phyloP scores from a whole-genome alignment of 1,139 yeast species.

The Pichia sp. region DNA sequence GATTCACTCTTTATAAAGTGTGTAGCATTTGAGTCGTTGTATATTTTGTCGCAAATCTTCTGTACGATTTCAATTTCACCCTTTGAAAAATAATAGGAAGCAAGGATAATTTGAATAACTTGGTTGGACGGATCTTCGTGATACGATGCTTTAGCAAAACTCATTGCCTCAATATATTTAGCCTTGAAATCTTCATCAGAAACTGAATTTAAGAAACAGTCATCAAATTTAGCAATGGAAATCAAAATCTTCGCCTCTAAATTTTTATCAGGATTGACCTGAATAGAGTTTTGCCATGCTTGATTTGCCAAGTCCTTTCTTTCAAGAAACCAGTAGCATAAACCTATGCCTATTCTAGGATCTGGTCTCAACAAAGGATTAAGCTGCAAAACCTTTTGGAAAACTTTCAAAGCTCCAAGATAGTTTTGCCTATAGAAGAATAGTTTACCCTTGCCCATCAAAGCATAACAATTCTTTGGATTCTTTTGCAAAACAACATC shows the following conservation, averaged over 20 bases:
- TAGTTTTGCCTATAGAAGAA: constrained; percentile 70
- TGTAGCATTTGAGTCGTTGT: constrained; percentile 38
- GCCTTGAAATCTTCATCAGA: constrained; percentile 56
- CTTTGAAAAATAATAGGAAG: constrained; percentile 35
- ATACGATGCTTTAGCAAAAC: constrained; percentile 33
- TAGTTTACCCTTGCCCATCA: constrained; percentile 81
- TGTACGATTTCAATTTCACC: constrained; percentile 55
- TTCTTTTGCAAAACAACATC: constrained; percentile 50
- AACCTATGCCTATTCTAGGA: constrained; percentile 91
- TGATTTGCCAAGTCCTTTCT: constrained; percentile 70
- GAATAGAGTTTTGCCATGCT: constrained; percentile 80
- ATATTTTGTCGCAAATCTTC: constrained; percentile 51
- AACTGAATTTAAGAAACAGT: constrained; percentile 52
- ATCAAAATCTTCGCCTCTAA: constrained; percentile 63
- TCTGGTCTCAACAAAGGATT: constrained; percentile 83
- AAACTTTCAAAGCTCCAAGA: constrained; percentile 67
- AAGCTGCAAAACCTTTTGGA: constrained; percentile 73
- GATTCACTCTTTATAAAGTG: constrained; percentile 63
- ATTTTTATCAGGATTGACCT: constrained; percentile 54
- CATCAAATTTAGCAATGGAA: constrained; percentile 65
- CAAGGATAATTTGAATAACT: constrained; percentile 30
- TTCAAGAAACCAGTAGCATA: constrained; percentile 86
- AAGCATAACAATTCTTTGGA: constrained; percentile 62
- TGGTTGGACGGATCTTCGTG: constrained; percentile 31
- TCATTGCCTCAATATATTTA: constrained; percentile 47